Conservation (phyloP, 495 filamentous ascomycete genomes). For the Cudoniella acicularis region DNA sequence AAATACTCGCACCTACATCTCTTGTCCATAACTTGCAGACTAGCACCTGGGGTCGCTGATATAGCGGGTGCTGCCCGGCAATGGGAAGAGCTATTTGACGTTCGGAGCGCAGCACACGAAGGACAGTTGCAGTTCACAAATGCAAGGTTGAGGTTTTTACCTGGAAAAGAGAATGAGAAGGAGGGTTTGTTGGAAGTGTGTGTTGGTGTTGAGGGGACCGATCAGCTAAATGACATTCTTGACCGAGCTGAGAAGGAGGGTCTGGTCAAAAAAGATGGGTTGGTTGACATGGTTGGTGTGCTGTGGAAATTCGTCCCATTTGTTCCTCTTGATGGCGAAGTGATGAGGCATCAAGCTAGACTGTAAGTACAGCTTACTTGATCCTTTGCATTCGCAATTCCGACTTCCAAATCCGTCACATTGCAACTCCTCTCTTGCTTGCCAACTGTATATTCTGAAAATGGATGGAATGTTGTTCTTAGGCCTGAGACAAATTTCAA, state of each 20-base stretch:
- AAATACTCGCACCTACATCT: conserved; percentile 4
- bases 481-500: too few species aligned
- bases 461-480: too few species aligned
- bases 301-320: not conserved
- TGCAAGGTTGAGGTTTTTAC: conserved; percentile 4
- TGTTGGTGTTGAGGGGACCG: conserved; percentile 12
- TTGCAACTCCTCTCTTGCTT: too few species aligned
- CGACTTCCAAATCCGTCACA: too few species aligned
- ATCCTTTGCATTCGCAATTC: too few species aligned
- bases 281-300: not conserved
- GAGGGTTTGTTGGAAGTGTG: conserved; percentile 11
- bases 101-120: not conserved
- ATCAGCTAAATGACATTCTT: conserved; percentile 7
- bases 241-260: conserved; percentile 10
- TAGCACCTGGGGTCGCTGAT: conserved; percentile 11
- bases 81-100: conserved; percentile 12
- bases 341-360: too few species aligned
- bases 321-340: too few species aligned
- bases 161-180: conserved; percentile 1
- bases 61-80: conserved; percentile 7
- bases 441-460: too few species aligned
- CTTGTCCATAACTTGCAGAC: not conserved
- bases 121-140: conserved; percentile 5
- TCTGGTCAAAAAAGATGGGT: not conserved
- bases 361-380: too few species aligned